phyloP scores from a whole-genome alignment of 1,284 basidiomycete species.

The Moesziomyces sp. region DNA sequence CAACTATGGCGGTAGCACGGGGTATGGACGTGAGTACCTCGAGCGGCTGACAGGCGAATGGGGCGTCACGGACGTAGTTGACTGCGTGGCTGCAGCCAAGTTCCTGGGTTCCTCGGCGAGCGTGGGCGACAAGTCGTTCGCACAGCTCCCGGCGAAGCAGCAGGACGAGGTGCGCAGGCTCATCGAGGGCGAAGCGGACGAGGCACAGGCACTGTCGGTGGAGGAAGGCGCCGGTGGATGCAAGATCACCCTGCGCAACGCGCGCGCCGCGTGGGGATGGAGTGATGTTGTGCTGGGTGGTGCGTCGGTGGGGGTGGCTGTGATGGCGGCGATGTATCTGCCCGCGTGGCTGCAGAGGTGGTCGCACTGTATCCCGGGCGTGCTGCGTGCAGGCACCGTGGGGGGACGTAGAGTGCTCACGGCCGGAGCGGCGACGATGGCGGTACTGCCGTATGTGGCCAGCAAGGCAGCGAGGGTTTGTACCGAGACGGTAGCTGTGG shows the following conservation, averaged over 20 bases:
- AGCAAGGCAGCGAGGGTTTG: slow-evolving; percentile 25
- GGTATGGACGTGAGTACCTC: slow-evolving; percentile 70
- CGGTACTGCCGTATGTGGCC: slow-evolving; percentile 16
- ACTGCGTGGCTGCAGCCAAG: slow-evolving; percentile 73
- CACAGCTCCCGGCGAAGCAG: slow-evolving; percentile 17
- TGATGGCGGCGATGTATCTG: slow-evolving; percentile 5
- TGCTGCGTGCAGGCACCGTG: slow-evolving; percentile 3
- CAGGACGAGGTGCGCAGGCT: slow-evolving; percentile 14
- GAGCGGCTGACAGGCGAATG: slow-evolving; percentile 75
- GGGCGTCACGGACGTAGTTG: slow-evolving; percentile 77
- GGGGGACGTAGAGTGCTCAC: background rate
- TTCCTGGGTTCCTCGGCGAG: slow-evolving; percentile 69
- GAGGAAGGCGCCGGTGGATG: slow-evolving; percentile 30
- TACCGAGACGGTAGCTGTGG: slow-evolving; percentile 31
- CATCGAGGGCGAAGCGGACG: slow-evolving; percentile 1
- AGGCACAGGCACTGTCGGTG: slow-evolving; percentile 1
- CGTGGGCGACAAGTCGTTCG: slow-evolving; percentile 9
- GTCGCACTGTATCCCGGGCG: slow-evolving; percentile 18
- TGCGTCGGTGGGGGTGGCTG: slow-evolving; percentile 6
- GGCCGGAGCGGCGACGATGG: slow-evolving; percentile 1
- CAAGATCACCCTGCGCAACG: slow-evolving; percentile 36
- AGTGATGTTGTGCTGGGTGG: slow-evolving; percentile 10
- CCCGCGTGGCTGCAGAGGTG: slow-evolving; percentile 10
- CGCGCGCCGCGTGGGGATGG: slow-evolving; percentile 12
- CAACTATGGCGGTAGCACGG: slow-evolving; percentile 78